These are phyloP conservation scores for Wickerhamiella pararugosa DNA, from an alignment of 1,139 yeast genomes.

Conservation along the genomic window DNA sequence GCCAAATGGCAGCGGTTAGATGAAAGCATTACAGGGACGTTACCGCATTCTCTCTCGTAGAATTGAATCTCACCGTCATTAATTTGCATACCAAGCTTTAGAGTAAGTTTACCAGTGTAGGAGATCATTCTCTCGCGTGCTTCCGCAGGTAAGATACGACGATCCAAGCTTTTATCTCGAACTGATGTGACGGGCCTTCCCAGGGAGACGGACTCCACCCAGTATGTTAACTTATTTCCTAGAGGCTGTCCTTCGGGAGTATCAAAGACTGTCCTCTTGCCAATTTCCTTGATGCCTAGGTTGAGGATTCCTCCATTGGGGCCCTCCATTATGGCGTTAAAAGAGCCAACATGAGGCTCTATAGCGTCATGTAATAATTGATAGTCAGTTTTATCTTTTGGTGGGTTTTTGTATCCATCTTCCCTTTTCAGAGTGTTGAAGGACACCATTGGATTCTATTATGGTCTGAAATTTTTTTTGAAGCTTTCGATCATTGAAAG, in stretches of 20 bases:
- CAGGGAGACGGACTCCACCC: conserved; percentile 70
- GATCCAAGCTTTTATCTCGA: conserved; percentile 64
- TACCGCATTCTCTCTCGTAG: conserved; percentile 86
- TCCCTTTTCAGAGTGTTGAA: conserved; percentile 87
- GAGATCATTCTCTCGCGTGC: conserved; percentile 71
- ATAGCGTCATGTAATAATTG: conserved; percentile 82
- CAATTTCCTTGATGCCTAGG: conserved; percentile 78
- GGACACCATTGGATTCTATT: conserved; percentile 21
- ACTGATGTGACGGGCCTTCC: conserved; percentile 67
- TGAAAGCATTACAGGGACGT: conserved; percentile 78
- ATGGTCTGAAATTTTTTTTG: conserved; percentile 3
- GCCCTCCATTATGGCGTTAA: conserved; percentile 87
- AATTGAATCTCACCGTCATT: conserved; percentile 64
- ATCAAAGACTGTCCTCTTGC: conserved; percentile 72
- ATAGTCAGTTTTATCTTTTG: conserved; percentile 67
- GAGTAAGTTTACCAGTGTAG: conserved; percentile 37
- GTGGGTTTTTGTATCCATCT: conserved; percentile 70
- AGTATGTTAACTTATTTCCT: conserved; percentile 54
- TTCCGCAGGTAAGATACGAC: conserved; percentile 69
- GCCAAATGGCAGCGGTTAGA: conserved; percentile 74
- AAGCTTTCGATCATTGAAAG: not conserved
- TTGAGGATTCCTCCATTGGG: conserved; percentile 67
- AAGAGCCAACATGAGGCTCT: conserved; percentile 89
- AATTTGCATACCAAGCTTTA: conserved; percentile 71
- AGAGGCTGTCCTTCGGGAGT: conserved; percentile 49